Evolutionary conservation across 805 yeast species (phyloP).

Genomic region (Myxozyma neotropica): DNA sequence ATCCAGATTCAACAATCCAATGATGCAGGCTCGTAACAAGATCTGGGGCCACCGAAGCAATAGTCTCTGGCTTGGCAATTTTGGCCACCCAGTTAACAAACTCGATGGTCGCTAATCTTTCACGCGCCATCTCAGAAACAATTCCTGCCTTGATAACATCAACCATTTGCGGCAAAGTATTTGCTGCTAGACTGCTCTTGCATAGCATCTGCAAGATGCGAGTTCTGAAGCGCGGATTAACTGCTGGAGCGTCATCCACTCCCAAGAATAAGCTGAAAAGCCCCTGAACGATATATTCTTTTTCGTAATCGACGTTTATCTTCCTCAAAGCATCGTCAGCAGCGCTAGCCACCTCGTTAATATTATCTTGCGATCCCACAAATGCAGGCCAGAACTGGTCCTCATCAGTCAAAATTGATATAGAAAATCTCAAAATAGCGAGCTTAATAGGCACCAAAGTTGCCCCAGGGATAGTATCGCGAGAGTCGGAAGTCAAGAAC

Average conservation of each 20-base stretch:
- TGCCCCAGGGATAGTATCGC: slow-evolving; percentile 56
- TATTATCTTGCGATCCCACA: slow-evolving; percentile 64
- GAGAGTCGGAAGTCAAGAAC: slow-evolving; percentile 71
- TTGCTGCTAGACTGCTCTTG: slow-evolving; percentile 57
- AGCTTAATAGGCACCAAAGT: slow-evolving; percentile 50
- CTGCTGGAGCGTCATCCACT: slow-evolving; percentile 45
- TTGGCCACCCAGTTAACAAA: slow-evolving; percentile 65
- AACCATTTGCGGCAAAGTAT: slow-evolving; percentile 51
- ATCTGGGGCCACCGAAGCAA: slow-evolving; percentile 23
- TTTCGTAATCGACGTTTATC: slow-evolving; percentile 56
- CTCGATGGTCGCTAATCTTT: slow-evolving; percentile 60
- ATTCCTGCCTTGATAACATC: slow-evolving; percentile 57
- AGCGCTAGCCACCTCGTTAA: slow-evolving; percentile 56
- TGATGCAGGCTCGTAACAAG: slow-evolving; percentile 28
- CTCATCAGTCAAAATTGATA: slow-evolving; percentile 48
- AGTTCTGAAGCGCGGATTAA: slow-evolving; percentile 52
- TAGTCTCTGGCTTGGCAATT: slow-evolving; percentile 38
- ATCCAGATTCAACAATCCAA: slow-evolving; percentile 40
- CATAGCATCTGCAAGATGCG: slow-evolving; percentile 52
- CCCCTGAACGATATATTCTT: slow-evolving; percentile 47
- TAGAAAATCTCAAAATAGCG: slow-evolving; percentile 49
- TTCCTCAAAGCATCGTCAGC: slow-evolving; percentile 58
- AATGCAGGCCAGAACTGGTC: slow-evolving; percentile 53
- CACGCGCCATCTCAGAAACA: slow-evolving; percentile 53
- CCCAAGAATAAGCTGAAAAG: slow-evolving; percentile 59